A percentile compares a stretch with the other conserved stretches of the same genome.
Evolutionary conservation across 2,329 filamentous ascomycete species (phyloP).

Genomic region (Alternaria ventricosa): DNA sequence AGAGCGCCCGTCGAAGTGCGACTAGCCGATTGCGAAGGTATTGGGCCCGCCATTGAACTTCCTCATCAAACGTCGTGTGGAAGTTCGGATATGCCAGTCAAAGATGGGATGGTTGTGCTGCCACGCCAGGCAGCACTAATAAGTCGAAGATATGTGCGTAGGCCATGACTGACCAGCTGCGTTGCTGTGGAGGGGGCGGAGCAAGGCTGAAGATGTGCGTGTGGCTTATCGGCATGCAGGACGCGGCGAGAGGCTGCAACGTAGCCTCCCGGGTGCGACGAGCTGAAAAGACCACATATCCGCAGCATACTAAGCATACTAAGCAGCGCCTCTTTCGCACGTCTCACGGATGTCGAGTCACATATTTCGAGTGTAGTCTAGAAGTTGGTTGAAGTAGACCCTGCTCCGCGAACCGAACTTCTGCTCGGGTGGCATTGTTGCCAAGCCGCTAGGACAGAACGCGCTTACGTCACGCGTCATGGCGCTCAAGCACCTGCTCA

Average conservation of each 20-base stretch:
- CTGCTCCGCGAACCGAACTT: too few species aligned
- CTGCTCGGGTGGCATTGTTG: not conserved
- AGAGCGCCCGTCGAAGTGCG: not conserved
- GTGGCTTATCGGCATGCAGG: not conserved
- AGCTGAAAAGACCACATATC: not conserved
- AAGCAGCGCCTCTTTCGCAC: not conserved
- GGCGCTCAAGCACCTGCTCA: not conserved
- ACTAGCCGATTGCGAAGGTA: not conserved
- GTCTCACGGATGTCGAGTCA: too few species aligned
- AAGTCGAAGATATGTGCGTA: too few species aligned
- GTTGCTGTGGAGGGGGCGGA: conserved; percentile 38
- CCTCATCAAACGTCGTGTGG: too few species aligned
- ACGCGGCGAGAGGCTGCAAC: not conserved
- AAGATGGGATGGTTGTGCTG: too few species aligned
- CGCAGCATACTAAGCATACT: not conserved
- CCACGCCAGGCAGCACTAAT: too few species aligned
- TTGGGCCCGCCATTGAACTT: not conserved
- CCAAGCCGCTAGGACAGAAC: not conserved
- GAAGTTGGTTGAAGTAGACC: too few species aligned
- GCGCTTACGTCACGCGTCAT: not conserved
- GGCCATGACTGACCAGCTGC: too few species aligned
- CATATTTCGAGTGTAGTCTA: too few species aligned
- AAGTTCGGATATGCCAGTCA: too few species aligned
- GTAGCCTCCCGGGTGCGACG: not conserved
- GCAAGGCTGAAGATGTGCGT: conserved; percentile 13